Evolutionary conservation across 805 yeast genomes (phyloP).

Genomic region (Sugiyamaella lignohabitans): DNA sequence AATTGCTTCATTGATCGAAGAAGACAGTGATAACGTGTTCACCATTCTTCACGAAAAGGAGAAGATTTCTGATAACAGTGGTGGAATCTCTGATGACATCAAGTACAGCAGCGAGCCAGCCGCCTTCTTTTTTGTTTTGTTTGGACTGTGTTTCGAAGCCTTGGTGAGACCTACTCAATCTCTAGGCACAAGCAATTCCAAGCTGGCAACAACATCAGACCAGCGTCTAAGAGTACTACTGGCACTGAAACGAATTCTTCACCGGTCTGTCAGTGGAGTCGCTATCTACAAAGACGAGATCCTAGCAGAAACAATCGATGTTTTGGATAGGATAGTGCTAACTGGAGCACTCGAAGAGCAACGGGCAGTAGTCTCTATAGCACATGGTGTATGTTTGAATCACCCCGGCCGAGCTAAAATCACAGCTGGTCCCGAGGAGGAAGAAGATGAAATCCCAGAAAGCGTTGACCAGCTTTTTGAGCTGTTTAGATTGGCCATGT

Average conservation of each 20-base stretch:
- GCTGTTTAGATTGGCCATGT: slow-evolving; percentile 59
- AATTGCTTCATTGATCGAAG: slow-evolving; percentile 56
- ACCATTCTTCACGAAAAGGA: slow-evolving; percentile 51
- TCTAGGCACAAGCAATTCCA: no score
- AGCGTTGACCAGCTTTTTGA: slow-evolving; percentile 81
- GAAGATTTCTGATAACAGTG: slow-evolving; percentile 29
- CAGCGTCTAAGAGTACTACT: slow-evolving; percentile 34
- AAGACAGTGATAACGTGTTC: slow-evolving; percentile 40
- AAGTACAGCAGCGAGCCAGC: slow-evolving; percentile 27
- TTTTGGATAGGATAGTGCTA: slow-evolving; percentile 64
- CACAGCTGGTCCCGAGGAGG: slow-evolving; percentile 22
- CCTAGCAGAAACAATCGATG: slow-evolving; percentile 67
- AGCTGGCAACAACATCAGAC: slow-evolving; percentile 20
- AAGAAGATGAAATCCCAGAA: slow-evolving; percentile 39
- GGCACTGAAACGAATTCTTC: slow-evolving; percentile 52
- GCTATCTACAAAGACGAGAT: slow-evolving; percentile 59
- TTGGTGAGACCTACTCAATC: slow-evolving; percentile 42
- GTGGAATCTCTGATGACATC: slow-evolving; percentile 19
- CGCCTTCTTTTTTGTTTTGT: slow-evolving; percentile 65
- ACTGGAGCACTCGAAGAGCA: slow-evolving; percentile 48
- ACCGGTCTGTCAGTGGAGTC: slow-evolving; percentile 49
- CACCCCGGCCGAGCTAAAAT: slow-evolving; percentile 29
- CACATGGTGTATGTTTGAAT: slow-evolving; percentile 46
- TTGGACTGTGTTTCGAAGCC: slow-evolving; percentile 77
- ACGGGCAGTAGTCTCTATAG: slow-evolving; percentile 46